Conservation (phyloP, 2,329 filamentous ascomycete genomes). For the Cytospora piceae region DNA sequence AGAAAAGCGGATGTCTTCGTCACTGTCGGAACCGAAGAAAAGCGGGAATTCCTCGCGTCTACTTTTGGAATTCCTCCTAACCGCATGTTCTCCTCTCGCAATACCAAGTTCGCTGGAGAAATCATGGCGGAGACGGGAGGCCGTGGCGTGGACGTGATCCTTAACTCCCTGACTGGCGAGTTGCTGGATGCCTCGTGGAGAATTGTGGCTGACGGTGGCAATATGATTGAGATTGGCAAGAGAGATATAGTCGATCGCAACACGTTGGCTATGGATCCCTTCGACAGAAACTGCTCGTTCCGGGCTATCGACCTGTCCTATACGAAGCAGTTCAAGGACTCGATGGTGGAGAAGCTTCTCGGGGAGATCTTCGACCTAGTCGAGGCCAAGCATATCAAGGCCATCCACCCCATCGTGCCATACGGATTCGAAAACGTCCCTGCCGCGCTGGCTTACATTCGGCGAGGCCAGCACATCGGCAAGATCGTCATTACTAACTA, state of each 20-base stretch:
- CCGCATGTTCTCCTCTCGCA: constrained; percentile 41
- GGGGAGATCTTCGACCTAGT: constrained; percentile 23
- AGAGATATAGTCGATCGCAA: constrained; percentile 33
- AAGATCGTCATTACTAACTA: constrained; percentile 6
- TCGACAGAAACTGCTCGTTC: constrained; percentile 31
- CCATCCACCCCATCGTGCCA: background rate
- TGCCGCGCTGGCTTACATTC: background rate
- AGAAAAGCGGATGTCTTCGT: constrained; percentile 35
- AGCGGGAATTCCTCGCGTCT: constrained; percentile 34
- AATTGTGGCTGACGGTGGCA: constrained; percentile 38
- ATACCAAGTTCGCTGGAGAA: constrained; percentile 36
- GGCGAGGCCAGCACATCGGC: constrained; percentile 7
- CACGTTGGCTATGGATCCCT: constrained; percentile 31
- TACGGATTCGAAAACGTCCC: background rate
- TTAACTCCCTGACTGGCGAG: constrained; percentile 38
- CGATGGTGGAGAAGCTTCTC: too few species aligned
- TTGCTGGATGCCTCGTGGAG: constrained; percentile 38
- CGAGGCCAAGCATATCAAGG: constrained; percentile 17
- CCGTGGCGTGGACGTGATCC: constrained; percentile 38
- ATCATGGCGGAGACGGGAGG: constrained; percentile 36
- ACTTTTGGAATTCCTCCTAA: constrained; percentile 37
- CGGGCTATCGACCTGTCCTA: constrained; percentile 31
- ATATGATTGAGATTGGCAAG: constrained; percentile 39
- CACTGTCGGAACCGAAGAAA: constrained; percentile 40
- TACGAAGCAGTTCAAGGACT: too few species aligned